These are phyloP conservation scores for Thuja plicata DNA, from an alignment of 83 land plant species.

Conservation along the genomic window DNA sequence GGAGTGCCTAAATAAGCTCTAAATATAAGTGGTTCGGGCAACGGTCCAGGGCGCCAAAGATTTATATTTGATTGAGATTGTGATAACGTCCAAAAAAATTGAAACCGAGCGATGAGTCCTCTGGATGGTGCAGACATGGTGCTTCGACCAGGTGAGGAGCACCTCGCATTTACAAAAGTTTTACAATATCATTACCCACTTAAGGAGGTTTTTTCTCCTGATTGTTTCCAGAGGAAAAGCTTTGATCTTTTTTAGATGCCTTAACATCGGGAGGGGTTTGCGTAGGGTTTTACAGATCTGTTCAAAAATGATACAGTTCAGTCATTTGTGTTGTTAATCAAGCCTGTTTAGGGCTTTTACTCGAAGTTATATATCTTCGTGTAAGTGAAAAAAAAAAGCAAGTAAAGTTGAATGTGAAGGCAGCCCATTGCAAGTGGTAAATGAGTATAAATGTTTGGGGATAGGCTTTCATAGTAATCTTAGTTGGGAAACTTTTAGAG, in stretches of 20 bases:
- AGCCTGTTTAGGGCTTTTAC: not conserved
- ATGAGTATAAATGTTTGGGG: too few species aligned
- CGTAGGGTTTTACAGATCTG: not conserved
- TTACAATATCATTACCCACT: too few species aligned
- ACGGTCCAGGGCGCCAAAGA: not conserved
- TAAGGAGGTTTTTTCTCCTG: not conserved
- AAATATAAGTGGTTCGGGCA: not conserved
- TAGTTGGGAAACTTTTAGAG: too few species aligned
- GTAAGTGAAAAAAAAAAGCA: too few species aligned
- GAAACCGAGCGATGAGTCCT: slow-evolving; percentile 38
- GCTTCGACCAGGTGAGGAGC: not conserved
- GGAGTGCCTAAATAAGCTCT: not conserved
- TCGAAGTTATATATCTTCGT: too few species aligned
- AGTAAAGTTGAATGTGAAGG: too few species aligned
- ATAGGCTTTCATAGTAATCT: too few species aligned
- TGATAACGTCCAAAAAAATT: slow-evolving; percentile 12
- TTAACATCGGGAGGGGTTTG: not conserved
- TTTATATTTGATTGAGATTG: not conserved
- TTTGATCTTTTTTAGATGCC: not conserved
- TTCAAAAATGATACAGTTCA: not conserved
- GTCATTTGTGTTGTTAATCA: not conserved
- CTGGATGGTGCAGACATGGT: slow-evolving; percentile 49
- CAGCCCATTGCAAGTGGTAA: too few species aligned
- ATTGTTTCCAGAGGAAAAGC: not conserved
- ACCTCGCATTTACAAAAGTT: not conserved